Conservation (phyloP, 192 early-diverging fungal species). For the Allomyces arbusculus region DNA sequence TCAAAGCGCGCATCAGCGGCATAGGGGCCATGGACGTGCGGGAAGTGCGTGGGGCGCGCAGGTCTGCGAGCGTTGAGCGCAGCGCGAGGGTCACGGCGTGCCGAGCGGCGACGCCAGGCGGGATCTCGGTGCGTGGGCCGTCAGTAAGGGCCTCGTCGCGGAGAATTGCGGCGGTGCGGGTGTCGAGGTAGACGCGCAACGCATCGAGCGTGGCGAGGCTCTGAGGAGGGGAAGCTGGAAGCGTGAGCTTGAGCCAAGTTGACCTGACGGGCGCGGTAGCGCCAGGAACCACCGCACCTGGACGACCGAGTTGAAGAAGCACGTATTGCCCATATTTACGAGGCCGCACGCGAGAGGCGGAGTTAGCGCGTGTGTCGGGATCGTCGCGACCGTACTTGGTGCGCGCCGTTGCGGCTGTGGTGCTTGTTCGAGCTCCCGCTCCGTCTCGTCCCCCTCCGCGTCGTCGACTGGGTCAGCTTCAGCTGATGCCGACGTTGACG, state of each 20-base stretch:
- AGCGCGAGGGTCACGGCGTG: conserved; percentile 7
- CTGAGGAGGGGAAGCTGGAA: too few relatives aligned
- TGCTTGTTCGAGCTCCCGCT: too few relatives aligned
- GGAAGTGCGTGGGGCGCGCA: conserved; percentile 11
- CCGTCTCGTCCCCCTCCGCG: too few relatives aligned
- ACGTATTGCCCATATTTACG: conserved; percentile 54
- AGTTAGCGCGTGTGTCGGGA: not conserved
- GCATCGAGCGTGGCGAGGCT: not conserved
- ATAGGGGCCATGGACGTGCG: conserved; percentile 23
- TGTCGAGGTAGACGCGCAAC: not conserved
- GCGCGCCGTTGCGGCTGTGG: too few relatives aligned
- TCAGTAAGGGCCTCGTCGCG: conserved; percentile 3
- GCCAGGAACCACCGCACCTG: conserved; percentile 15
- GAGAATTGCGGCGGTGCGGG: not conserved
- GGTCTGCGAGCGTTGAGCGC: conserved; percentile 11
- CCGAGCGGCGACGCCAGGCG: conserved; percentile 4
- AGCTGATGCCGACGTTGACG: too few relatives aligned
- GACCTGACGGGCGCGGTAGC: too few relatives aligned
- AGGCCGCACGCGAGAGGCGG: conserved; percentile 24
- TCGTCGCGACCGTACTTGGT: too few relatives aligned
- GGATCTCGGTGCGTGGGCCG: conserved; percentile 3
- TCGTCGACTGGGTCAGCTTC: too few relatives aligned
- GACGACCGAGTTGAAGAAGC: conserved; percentile 59
- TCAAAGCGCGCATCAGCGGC: conserved; percentile 21
- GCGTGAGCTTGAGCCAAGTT: too few relatives aligned